Evolutionary conservation across 1,284 basidiomycete genomes (phyloP).

Genomic region (Rhodotorula sp.): DNA sequence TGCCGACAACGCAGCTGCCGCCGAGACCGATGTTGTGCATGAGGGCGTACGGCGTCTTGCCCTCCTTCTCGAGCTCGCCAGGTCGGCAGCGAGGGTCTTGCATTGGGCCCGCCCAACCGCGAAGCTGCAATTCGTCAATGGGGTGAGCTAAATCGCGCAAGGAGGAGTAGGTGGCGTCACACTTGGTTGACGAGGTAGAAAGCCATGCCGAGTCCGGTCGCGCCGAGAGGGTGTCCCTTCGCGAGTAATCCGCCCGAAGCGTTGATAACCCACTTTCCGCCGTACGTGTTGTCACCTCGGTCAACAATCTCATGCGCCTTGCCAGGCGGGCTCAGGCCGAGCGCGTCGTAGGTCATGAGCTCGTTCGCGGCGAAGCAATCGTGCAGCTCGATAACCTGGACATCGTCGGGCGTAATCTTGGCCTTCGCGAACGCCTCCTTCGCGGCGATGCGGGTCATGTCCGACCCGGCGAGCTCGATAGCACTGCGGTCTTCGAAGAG

Average conservation of each 20-base stretch:
- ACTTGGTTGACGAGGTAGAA: constrained; percentile 64
- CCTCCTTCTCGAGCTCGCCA: constrained; percentile 61
- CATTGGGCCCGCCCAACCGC: constrained; percentile 55
- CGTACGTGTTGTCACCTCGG: constrained; percentile 77
- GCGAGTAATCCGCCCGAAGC: constrained; percentile 79
- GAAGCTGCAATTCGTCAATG: constrained; percentile 53
- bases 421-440: constrained; percentile 70
- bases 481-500: constrained; percentile 66
- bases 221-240: constrained; percentile 63
- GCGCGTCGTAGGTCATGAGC: constrained; percentile 79
- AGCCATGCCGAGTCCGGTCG: constrained; percentile 81
- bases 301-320: constrained; percentile 75
- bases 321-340: constrained; percentile 67
- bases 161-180: neutral
- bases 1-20: constrained; percentile 67
- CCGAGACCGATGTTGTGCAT: constrained; percentile 71
- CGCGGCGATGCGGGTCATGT: constrained; percentile 69
- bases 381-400: constrained; percentile 81
- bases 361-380: constrained; percentile 63
- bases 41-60: constrained; percentile 73
- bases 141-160: neutral
- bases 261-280: constrained; percentile 83
- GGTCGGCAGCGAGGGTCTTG: constrained; percentile 57
- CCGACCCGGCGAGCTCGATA: constrained; percentile 58
- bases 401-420: constrained; percentile 66